These are phyloP conservation scores for Phanerochaete sordida DNA, from an alignment of 768 basidiomycete genomes.

Conservation along the genomic window DNA sequence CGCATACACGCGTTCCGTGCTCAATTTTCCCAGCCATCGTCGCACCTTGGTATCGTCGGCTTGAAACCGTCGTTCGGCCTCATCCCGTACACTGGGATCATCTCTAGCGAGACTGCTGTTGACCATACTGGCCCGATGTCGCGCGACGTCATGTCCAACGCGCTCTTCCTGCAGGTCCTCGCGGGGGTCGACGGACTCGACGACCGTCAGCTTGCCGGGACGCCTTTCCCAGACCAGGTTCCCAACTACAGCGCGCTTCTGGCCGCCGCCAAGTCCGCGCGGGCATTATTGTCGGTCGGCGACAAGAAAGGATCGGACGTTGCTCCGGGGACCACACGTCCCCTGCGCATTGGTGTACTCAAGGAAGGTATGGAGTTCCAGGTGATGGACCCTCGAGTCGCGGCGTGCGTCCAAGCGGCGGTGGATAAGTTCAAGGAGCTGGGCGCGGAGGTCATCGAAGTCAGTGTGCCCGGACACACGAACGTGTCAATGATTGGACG, in stretches of 20 bases:
- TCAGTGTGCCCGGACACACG: constrained; percentile 37
- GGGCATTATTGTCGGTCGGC: constrained; percentile 9
- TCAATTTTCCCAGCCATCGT: constrained; percentile 29
- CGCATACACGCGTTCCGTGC: neutral
- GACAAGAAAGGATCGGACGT: neutral
- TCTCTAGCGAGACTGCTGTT: constrained; percentile 34
- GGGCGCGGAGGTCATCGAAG: constrained; percentile 37
- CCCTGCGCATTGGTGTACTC: constrained; percentile 37
- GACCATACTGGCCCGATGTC: constrained; percentile 42
- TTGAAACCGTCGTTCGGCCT: constrained; percentile 41
- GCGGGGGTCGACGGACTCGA: constrained; percentile 44
- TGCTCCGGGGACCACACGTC: constrained; percentile 13
- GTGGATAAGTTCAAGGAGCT: constrained; percentile 31
- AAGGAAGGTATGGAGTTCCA: constrained; percentile 34
- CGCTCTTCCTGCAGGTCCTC: constrained; percentile 37
- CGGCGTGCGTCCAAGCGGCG: constrained; percentile 30
- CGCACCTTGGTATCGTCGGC: constrained; percentile 40
- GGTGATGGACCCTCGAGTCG: constrained; percentile 33
- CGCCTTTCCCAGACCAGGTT: constrained; percentile 30
- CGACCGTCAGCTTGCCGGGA: constrained; percentile 34
- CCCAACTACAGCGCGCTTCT: constrained; percentile 29
- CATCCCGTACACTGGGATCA: constrained; percentile 45
- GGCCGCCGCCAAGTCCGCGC: constrained; percentile 13
- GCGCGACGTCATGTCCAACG: constrained; percentile 36
- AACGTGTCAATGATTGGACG: constrained; percentile 15